These are phyloP conservation scores for Populus nigra DNA, from an alignment of 345 rosid genomes.

Conservation along the genomic window DNA sequence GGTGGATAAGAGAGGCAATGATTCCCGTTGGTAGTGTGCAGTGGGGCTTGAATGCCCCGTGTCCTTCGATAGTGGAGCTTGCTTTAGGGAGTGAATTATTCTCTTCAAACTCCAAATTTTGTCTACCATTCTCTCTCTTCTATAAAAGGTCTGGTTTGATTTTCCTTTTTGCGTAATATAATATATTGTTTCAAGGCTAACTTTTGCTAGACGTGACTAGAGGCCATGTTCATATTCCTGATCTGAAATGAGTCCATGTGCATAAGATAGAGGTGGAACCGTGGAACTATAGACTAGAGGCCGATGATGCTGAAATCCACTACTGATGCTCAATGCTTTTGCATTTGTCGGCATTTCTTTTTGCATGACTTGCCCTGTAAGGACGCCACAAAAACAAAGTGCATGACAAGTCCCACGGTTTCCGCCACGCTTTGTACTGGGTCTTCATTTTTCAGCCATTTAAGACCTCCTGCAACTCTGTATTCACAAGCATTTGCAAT, in stretches of 20 bases:
- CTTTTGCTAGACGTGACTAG: not conserved
- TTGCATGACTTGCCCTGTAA: not conserved
- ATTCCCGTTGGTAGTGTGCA: not conserved
- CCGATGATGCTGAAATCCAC: not conserved
- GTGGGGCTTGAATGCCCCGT: conserved; percentile 35
- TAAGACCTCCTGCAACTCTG: no score
- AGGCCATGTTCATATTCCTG: not conserved
- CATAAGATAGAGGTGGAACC: not conserved
- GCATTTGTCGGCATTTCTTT: no score
- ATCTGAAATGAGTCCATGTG: not conserved
- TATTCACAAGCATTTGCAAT: no score
- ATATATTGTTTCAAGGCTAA: not conserved
- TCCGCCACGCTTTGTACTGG: not conserved
- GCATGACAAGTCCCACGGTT: not conserved
- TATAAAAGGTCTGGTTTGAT: not conserved
- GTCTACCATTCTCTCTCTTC: not conserved
- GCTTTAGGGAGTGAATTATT: conserved; percentile 13
- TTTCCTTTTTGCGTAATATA: not conserved
- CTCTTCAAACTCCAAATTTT: not conserved
- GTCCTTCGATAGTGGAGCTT: conserved; percentile 29
- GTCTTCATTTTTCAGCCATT: not conserved
- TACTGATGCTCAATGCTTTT: not conserved
- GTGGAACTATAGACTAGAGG: not conserved
- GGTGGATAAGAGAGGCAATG: not conserved
- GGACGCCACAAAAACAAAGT: not conserved